These are phyloP conservation scores for Maudiozyma bulderi DNA, from an alignment of 805 yeast genomes.

Conservation along the genomic window DNA sequence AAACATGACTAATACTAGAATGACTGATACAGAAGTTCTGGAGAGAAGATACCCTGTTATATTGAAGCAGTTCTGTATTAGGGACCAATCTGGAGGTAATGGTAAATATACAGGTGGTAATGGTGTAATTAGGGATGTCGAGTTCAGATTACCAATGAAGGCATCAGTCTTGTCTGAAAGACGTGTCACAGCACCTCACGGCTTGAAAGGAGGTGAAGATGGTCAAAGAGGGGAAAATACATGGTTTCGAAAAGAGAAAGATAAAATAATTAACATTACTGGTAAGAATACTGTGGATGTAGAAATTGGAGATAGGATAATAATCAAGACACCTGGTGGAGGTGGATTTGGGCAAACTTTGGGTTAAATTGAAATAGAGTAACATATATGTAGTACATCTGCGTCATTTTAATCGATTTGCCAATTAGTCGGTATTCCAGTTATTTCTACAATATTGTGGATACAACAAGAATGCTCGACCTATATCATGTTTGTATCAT, in stretches of 20 bases:
- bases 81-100: conserved; percentile 69
- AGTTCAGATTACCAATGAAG: conserved; percentile 60
- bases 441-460: not conserved
- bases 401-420: not conserved
- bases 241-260: conserved; percentile 35
- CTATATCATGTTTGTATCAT: too few relatives aligned
- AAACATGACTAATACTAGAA: conserved; percentile 88
- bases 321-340: conserved; percentile 75
- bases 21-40: conserved; percentile 83
- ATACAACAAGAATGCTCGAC: too few relatives aligned
- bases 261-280: conserved; percentile 42
- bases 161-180: conserved; percentile 83
- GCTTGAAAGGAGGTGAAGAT: conserved; percentile 70
- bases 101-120: conserved; percentile 73
- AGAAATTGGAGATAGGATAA: conserved; percentile 53
- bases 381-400: not conserved
- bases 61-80: conserved; percentile 58
- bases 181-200: conserved; percentile 77
- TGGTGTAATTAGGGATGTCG: conserved; percentile 79
- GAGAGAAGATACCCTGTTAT: conserved; percentile 84
- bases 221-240: conserved; percentile 65
- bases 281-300: conserved; percentile 60
- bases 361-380: too few relatives aligned
- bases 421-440: not conserved
- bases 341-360: conserved; percentile 40